phyloP scores from a whole-genome alignment of 1,139 yeast genomes.

The Nakaseomyces sp. region DNA sequence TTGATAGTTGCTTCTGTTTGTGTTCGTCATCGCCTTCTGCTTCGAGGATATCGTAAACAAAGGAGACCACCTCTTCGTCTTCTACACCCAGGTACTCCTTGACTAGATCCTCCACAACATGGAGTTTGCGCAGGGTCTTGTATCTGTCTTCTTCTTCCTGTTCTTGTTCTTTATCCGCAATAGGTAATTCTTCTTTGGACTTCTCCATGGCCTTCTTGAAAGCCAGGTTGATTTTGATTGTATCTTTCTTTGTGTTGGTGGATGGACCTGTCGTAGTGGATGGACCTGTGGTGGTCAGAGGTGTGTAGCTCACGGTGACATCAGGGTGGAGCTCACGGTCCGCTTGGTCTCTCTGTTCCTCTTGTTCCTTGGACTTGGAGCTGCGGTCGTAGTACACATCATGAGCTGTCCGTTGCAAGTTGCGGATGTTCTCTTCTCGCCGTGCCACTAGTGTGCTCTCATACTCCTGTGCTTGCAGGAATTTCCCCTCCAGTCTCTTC shows the following conservation, averaged over 20 bases:
- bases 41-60: constrained; percentile 10
- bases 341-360: constrained; percentile 17
- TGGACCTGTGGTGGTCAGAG: not conserved
- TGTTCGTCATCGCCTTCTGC: constrained; percentile 13
- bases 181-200: too few species aligned
- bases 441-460: constrained; percentile 15
- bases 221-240: constrained; percentile 16
- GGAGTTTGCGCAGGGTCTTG: constrained; percentile 13
- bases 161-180: too few species aligned
- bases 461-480: constrained; percentile 20
- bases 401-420: constrained; percentile 18
- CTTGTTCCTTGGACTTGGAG: constrained; percentile 11
- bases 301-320: not conserved
- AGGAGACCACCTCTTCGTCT: constrained; percentile 29
- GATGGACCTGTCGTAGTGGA: constrained; percentile 5
- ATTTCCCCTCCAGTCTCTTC: constrained; percentile 16
- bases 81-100: constrained; percentile 29
- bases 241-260: constrained; percentile 4
- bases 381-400: constrained; percentile 26
- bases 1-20: constrained; percentile 17
- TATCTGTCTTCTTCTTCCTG: too few species aligned
- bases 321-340: constrained; percentile 15
- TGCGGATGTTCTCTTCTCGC: constrained; percentile 20
- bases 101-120: constrained; percentile 25
- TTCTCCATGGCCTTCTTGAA: constrained; percentile 17